These are phyloP conservation scores for Xerocomellus dryophilus DNA, from an alignment of 768 basidiomycete species.

Conservation along the genomic window DNA sequence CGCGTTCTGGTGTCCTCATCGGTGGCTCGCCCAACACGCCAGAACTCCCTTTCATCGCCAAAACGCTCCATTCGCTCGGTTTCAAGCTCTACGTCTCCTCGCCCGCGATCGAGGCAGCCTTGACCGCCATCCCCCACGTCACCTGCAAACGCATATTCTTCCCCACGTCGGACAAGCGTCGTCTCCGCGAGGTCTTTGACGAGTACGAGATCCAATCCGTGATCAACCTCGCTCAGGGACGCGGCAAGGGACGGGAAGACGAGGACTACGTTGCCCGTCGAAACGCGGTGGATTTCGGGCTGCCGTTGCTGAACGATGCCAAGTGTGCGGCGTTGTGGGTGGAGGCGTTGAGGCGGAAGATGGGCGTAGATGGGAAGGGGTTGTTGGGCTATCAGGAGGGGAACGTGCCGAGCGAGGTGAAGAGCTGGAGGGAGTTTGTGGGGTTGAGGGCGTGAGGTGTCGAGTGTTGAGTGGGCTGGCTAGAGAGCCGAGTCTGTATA, in stretches of 20 bases:
- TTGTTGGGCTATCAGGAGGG: conserved; percentile 81
- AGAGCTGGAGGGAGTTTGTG: conserved; percentile 88
- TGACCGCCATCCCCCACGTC: conserved; percentile 78
- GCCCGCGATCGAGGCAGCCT: conserved; percentile 69
- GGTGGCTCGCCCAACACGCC: conserved; percentile 88
- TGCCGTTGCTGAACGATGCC: conserved; percentile 88
- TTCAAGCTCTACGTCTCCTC: conserved; percentile 96
- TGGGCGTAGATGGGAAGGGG: conserved; percentile 65
- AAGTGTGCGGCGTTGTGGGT: conserved; percentile 88
- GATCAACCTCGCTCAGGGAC: conserved; percentile 83
- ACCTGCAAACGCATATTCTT: conserved; percentile 88
- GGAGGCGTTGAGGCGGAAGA: conserved; percentile 80
- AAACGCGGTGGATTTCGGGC: conserved; percentile 94
- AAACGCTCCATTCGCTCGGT: conserved; percentile 76
- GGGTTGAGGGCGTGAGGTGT: conserved; percentile 56
- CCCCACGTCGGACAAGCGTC: conserved; percentile 95
- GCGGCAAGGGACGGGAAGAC: conserved; percentile 74
- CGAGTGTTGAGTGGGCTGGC: conserved; percentile 6
- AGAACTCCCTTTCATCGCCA: conserved; percentile 82
- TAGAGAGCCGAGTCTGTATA: too few relatives aligned
- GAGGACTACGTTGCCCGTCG: conserved; percentile 97
- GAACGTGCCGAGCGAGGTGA: conserved; percentile 85
- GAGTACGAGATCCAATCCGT: conserved; percentile 94
- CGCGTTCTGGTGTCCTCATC: conserved; percentile 83
- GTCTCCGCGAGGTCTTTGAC: conserved; percentile 89